Evolutionary conservation across 306 rosid species (phyloP).

Genomic region (Luffa acutangula): DNA sequence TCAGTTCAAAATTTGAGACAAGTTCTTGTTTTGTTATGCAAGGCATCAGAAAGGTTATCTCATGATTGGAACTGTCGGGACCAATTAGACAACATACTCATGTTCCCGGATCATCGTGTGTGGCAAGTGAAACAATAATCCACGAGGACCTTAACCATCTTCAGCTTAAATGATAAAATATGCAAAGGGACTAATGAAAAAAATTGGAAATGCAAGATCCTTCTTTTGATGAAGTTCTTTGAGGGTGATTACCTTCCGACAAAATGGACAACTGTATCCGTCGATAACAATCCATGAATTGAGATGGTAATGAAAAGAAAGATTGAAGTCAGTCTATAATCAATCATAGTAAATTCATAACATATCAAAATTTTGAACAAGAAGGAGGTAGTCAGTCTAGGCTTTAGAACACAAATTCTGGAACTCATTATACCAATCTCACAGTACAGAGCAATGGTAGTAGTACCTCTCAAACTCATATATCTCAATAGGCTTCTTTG

Average conservation of each 20-base stretch:
- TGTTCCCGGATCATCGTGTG: neutral
- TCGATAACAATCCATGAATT: slow-evolving; percentile 24
- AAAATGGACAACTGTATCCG: slow-evolving; percentile 76
- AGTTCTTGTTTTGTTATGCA: neutral
- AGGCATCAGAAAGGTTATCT: neutral
- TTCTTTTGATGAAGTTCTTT: neutral
- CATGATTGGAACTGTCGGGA: neutral
- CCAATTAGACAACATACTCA: neutral
- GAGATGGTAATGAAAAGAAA: slow-evolving; percentile 7
- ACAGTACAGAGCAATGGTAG: slow-evolving; percentile 1
- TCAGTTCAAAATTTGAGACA: neutral
- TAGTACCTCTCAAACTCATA: slow-evolving; percentile 88
- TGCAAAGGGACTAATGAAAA: neutral
- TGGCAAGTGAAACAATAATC: neutral
- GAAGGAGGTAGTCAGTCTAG: neutral
- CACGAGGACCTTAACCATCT: neutral
- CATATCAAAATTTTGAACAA: neutral
- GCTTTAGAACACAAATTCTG: neutral
- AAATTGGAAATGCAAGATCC: neutral
- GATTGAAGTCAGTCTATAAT: slow-evolving; percentile 26
- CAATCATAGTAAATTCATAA: neutral
- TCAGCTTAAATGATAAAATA: neutral
- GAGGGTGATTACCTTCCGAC: slow-evolving; percentile 67
- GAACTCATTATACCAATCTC: neutral
- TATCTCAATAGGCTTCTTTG: slow-evolving; percentile 85